phyloP scores from a whole-genome alignment of 2,329 filamentous ascomycete genomes.

The Aspergillus aculeatus region DNA sequence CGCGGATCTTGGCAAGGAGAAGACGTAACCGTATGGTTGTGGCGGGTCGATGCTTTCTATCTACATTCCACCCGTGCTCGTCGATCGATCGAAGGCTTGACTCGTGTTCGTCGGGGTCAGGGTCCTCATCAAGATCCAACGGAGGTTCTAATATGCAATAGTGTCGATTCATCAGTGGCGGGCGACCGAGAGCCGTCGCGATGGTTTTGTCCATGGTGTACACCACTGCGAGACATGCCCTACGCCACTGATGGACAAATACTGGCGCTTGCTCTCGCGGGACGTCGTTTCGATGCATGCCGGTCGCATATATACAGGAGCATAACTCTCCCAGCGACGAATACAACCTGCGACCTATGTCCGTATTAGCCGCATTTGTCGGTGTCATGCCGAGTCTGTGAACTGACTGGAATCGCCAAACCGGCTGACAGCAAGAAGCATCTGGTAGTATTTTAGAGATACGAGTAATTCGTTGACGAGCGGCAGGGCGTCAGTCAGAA shows the following conservation, averaged over 20 bases:
- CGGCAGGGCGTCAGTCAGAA: not conserved
- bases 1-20: slow-evolving; percentile 1
- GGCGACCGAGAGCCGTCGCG: slow-evolving; percentile 3
- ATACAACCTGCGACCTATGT: not conserved
- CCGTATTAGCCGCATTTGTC: not conserved
- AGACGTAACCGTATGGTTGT: not conserved
- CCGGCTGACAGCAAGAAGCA: not conserved
- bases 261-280: not conserved
- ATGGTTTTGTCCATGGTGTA: slow-evolving; percentile 5
- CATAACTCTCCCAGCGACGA: not conserved
- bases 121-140: slow-evolving; percentile 4
- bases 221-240: not conserved
- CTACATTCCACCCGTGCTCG: not conserved
- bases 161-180: slow-evolving; percentile 1
- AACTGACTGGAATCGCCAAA: slow-evolving; percentile 4
- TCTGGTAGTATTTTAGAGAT: slow-evolving; percentile 1
- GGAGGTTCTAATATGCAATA: slow-evolving; percentile 5
- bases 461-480: slow-evolving; percentile 1
- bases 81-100: not conserved
- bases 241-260: slow-evolving; percentile 3
- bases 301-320: not conserved
- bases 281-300: not conserved
- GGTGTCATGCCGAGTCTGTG: not conserved
- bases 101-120: not conserved
- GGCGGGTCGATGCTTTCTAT: not conserved